These are phyloP conservation scores for Chamaecyparis obtusa DNA, from an alignment of 75 land plant genomes.

Conservation along the genomic window DNA sequence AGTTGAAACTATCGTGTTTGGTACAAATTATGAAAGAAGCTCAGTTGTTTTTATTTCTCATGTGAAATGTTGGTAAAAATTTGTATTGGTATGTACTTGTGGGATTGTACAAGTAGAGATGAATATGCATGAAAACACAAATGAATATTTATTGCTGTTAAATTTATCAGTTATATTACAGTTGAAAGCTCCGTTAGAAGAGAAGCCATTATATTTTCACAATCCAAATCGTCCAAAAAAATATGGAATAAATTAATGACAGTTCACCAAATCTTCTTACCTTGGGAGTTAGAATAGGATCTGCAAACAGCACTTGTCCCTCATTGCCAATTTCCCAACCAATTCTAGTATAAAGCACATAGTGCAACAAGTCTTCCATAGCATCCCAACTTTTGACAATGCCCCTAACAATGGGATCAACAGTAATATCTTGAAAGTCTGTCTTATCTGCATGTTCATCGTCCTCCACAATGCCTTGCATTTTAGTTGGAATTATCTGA, in stretches of 20 bases:
- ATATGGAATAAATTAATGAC: neutral
- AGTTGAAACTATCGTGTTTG: neutral
- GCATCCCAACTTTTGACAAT: slow-evolving; percentile 95
- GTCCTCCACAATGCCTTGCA: slow-evolving; percentile 56
- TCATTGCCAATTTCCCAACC: slow-evolving; percentile 99
- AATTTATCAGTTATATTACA: neutral
- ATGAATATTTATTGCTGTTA: neutral
- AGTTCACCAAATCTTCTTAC: slow-evolving; percentile 25
- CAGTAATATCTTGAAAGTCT: slow-evolving; percentile 36
- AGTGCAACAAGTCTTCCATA: slow-evolving; percentile 91
- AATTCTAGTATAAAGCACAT: slow-evolving; percentile 80
- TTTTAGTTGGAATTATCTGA: slow-evolving; percentile 68
- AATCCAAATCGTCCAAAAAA: slow-evolving; percentile 9
- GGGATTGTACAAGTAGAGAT: neutral
- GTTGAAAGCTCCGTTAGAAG: neutral
- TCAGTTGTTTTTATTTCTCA: neutral
- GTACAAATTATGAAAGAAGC: no score
- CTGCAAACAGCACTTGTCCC: slow-evolving; percentile 93
- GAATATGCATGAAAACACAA: neutral
- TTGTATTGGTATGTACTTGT: neutral
- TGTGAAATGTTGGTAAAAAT: neutral
- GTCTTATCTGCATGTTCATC: slow-evolving; percentile 24
- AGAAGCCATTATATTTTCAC: neutral
- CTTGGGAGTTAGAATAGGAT: slow-evolving; percentile 91
- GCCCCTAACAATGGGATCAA: slow-evolving; percentile 89